phyloP scores from a whole-genome alignment of 805 yeast genomes.

The Kodamaea lidongshanica region DNA sequence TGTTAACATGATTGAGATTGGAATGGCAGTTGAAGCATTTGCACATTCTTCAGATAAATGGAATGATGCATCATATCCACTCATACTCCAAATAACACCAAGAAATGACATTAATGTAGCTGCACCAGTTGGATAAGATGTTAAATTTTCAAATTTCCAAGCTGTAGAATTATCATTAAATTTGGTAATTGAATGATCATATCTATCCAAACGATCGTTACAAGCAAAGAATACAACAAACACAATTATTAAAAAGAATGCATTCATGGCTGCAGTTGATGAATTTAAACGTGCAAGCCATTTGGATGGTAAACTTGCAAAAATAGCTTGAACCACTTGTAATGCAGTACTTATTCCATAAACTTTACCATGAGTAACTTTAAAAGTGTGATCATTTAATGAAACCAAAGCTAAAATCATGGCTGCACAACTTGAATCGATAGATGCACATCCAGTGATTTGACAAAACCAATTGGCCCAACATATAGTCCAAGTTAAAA shows the following conservation, averaged over 20 bases:
- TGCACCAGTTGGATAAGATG: constrained; percentile 60
- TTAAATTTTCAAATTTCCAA: constrained; percentile 50
- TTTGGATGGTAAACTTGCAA: constrained; percentile 49
- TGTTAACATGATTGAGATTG: constrained; percentile 57
- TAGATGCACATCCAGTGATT: constrained; percentile 56
- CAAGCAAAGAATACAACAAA: constrained; percentile 49
- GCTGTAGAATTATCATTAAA: constrained; percentile 45
- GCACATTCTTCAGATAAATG: constrained; percentile 65
- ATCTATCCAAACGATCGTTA: constrained; percentile 34
- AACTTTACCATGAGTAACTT: constrained; percentile 42
- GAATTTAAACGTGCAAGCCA: constrained; percentile 48
- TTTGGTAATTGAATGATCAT: constrained; percentile 31
- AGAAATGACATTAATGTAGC: constrained; percentile 50
- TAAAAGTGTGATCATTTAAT: constrained; percentile 32
- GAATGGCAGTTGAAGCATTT: constrained; percentile 57
- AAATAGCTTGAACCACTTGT: constrained; percentile 39
- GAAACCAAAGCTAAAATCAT: constrained; percentile 48
- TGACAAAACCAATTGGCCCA: constrained; percentile 62
- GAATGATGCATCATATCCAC: constrained; percentile 70
- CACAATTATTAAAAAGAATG: constrained; percentile 44
- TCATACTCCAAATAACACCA: constrained; percentile 64
- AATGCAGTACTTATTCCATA: constrained; percentile 47
- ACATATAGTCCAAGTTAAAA: constrained; percentile 55
- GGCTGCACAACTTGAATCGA: constrained; percentile 49
- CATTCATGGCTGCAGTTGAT: constrained; percentile 43